Base-by-base conservation (phyloP, 768 basidiomycete genomes). In the Rhodocollybia butyracea region DNA sequence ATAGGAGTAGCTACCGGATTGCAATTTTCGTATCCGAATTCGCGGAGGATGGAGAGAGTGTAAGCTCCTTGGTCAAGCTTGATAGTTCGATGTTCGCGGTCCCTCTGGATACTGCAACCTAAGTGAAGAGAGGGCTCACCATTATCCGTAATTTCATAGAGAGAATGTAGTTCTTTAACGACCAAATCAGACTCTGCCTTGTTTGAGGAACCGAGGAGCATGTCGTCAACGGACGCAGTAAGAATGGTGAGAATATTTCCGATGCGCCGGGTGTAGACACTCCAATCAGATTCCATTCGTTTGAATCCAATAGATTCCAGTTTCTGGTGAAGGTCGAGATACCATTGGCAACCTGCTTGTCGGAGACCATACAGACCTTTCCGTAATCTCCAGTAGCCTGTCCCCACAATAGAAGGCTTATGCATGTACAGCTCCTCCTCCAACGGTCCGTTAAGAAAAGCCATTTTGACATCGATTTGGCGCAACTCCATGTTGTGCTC, bases 361-460 rank as follows among this genome's bases (percentile, higher is more conserved):
- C 55, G 55, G 0, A 58, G 31, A 5, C 57, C 53, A 39, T 58
- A 58, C 2, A 58, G 51, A 4, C 53, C 54, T 21, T 54, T 54
- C 34, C 36, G 21, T 2, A 58, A 46, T 3, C 46, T n/a, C 45
- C 54, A 48, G 24, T 59, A 66, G 2, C 71, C 67, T 8, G 19
- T 26, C 3, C 53, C 53, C 12, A 54, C 26, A 21, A 56, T 40
- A 0, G 55, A 60, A 2, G 70, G 70, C 21, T 64, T 58, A 24
- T 63, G 48, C 69, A 76, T 72, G 59, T 70, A 76, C 43, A 76
- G 70, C 2, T 58, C 42, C 30, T 61, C 56, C n/a, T 66, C 64
- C 5, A 75, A 61, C 0, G 66, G 59, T 6, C 58, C 55, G n/a
- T 59, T 70, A 2, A 76, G 66, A 59, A 67, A 76, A 0, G 69